These are phyloP conservation scores for Peronospora tabacina DNA, from an alignment of 352 stramenopile species.

Conservation along the genomic window DNA sequence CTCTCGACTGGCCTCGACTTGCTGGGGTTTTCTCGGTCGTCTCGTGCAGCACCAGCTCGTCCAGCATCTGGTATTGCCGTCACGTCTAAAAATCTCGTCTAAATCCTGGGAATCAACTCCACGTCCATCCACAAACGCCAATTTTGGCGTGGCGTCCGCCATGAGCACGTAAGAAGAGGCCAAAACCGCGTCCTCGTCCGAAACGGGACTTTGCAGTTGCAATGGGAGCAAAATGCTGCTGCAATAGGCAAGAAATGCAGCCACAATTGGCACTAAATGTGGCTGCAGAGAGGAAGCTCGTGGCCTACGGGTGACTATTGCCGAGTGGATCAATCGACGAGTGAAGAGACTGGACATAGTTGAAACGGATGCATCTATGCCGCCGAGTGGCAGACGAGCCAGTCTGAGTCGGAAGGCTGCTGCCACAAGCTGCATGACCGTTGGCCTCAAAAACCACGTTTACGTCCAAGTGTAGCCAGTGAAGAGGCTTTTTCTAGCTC, in stretches of 20 bases:
- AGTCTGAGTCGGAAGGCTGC: constrained; percentile 7
- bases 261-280: no score
- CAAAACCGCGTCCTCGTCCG: constrained; percentile 15
- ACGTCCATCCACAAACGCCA: constrained; percentile 13
- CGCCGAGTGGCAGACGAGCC: not conserved
- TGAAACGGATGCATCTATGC: not conserved
- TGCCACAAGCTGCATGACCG: not conserved
- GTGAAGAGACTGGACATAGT: not conserved
- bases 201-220: constrained; percentile 8
- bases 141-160: constrained; percentile 28
- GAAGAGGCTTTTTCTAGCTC: no score
- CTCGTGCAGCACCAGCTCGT: constrained; percentile 11
- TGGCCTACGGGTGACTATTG: no score
- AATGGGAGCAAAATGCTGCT: constrained; percentile 25
- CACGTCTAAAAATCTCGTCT: not conserved
- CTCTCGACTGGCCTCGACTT: constrained; percentile 13
- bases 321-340: no score
- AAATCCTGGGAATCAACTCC: constrained; percentile 13
- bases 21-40: constrained; percentile 4
- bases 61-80: constrained; percentile 15
- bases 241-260: not conserved
- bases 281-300: no score
- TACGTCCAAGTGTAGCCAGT: no score
- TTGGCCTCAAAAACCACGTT: no score
- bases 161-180: constrained; percentile 28